Conservation (phyloP, 495 filamentous ascomycete genomes). For the Ascodesmis nigricans region DNA sequence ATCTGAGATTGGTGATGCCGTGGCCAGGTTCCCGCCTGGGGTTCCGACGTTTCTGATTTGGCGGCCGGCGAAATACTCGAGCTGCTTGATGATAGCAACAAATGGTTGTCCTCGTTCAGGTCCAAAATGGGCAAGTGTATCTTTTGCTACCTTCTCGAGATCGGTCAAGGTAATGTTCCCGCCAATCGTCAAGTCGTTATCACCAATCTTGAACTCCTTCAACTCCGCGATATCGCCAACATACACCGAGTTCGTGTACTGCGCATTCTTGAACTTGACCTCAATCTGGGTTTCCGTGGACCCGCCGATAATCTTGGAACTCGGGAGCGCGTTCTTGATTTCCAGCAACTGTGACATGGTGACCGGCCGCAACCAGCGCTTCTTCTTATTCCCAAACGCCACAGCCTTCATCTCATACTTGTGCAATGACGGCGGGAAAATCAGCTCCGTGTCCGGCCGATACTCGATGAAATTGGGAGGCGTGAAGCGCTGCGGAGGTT, state of each 20-base stretch:
- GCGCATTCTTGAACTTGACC: slow-evolving; percentile 89
- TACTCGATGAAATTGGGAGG: slow-evolving; percentile 82
- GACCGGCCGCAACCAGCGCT: slow-evolving; percentile 80
- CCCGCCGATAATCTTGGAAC: slow-evolving; percentile 83
- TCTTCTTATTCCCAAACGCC: slow-evolving; percentile 81
- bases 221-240: slow-evolving; percentile 85
- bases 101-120: slow-evolving; percentile 47
- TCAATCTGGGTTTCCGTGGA: slow-evolving; percentile 97
- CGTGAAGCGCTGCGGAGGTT: slow-evolving; percentile 43
- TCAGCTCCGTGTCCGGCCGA: slow-evolving; percentile 77
- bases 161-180: slow-evolving; percentile 84
- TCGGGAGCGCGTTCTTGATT: slow-evolving; percentile 67
- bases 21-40: slow-evolving; percentile 84
- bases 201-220: slow-evolving; percentile 51
- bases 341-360: slow-evolving; percentile 71
- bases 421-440: slow-evolving; percentile 67
- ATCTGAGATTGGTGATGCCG: slow-evolving; percentile 89
- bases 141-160: slow-evolving; percentile 44
- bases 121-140: slow-evolving; percentile 69
- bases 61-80: slow-evolving; percentile 79
- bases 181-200: slow-evolving; percentile 66
- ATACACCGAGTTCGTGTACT: slow-evolving; percentile 74
- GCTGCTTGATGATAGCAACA: slow-evolving; percentile 50
- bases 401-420: slow-evolving; percentile 67
- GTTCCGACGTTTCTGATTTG: slow-evolving; percentile 96